These are phyloP conservation scores for Eucalyptus regnans DNA, from an alignment of 345 rosid species.

Conservation along the genomic window DNA sequence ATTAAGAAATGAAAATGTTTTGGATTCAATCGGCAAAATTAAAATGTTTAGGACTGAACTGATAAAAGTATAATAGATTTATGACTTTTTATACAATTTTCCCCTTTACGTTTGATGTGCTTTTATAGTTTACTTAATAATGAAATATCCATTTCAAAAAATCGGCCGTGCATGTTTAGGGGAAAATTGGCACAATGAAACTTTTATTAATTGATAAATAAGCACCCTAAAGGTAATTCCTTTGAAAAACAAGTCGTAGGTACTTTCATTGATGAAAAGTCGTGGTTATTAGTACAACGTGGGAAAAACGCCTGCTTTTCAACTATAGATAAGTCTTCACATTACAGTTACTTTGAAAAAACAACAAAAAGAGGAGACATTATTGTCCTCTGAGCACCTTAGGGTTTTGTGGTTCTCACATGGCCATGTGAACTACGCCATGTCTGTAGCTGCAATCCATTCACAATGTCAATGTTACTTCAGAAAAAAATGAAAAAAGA, in stretches of 20 bases:
- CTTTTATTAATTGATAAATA: not conserved
- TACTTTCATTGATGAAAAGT: not conserved
- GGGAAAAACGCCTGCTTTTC: not conserved
- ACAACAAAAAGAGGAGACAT: not conserved
- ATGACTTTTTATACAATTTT: no score
- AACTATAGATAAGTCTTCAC: not conserved
- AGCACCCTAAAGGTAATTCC: not conserved
- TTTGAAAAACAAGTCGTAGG: not conserved
- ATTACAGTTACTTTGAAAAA: no score
- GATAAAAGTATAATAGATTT: no score
- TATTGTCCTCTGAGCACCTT: not conserved
- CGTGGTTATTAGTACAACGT: not conserved
- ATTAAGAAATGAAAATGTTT: no score
- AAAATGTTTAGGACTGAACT: no score
- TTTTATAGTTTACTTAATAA: not conserved
- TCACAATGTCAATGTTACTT: not conserved
- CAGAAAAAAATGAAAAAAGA: no score
- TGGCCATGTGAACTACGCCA: not conserved
- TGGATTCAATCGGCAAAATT: no score
- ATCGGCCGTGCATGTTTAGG: not conserved
- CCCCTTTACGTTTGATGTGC: not conserved
- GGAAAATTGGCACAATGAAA: not conserved
- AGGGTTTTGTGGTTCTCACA: not conserved
- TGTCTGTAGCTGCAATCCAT: rapidly evolving
- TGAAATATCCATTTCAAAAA: not conserved